Evolutionary conservation across 2,329 filamentous ascomycete genomes (phyloP).

Genomic region (Beauveria sp.): DNA sequence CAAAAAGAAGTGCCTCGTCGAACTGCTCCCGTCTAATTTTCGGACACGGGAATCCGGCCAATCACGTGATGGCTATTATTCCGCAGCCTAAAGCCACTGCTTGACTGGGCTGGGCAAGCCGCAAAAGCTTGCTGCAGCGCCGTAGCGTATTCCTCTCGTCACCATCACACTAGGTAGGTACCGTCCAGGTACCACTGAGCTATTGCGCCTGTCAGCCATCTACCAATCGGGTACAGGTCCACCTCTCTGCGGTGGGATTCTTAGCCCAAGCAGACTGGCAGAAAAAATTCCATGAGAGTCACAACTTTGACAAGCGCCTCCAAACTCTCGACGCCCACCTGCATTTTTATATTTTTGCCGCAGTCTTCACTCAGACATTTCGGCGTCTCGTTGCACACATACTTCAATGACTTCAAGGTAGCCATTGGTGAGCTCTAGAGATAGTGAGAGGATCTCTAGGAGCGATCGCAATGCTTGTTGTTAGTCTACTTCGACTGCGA

Average conservation of each 20-base stretch:
- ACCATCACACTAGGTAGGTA: background rate
- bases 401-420: conserved; percentile 58
- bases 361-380: background rate
- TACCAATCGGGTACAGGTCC: background rate
- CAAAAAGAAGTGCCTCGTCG: conserved; percentile 35
- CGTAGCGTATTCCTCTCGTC: background rate
- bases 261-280: conserved; percentile 1
- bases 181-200: background rate
- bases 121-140: background rate
- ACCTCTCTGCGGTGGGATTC: background rate
- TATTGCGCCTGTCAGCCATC: background rate
- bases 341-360: background rate
- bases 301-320: conserved; percentile 4
- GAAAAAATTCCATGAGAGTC: conserved; percentile 11
- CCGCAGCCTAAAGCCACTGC: background rate
- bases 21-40: conserved; percentile 37
- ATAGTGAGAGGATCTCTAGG: conserved; percentile 72
- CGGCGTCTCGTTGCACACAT: background rate
- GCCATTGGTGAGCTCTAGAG: conserved; percentile 67
- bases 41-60: conserved; percentile 26
- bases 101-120: background rate
- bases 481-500: conserved; percentile 28
- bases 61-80: conserved; percentile 29
- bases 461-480: conserved; percentile 51
- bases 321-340: background rate